Evolutionary conservation across 352 stramenopile species (phyloP).

Genomic region (Pythium grandisporangium): DNA sequence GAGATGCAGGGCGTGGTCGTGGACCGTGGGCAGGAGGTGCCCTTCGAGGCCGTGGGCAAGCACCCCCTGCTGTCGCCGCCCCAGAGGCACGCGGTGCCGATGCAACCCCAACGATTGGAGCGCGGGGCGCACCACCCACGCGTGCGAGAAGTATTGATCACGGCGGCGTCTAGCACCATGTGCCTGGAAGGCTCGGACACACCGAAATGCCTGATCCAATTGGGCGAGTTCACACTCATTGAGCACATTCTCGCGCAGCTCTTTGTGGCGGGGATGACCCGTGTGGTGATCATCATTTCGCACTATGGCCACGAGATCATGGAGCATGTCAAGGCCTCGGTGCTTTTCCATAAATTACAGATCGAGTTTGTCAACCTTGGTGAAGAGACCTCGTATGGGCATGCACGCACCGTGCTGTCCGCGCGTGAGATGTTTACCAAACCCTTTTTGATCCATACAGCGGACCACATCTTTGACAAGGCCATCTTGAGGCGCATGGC

Average conservation of each 20-base stretch:
- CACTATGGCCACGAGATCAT: constrained; percentile 77
- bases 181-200: constrained; percentile 70
- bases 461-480: constrained; percentile 81
- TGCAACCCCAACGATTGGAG: too few species aligned
- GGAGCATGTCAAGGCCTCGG: constrained; percentile 66
- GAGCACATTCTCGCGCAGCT: constrained; percentile 77
- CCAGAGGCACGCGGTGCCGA: background rate
- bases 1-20: constrained; percentile 81
- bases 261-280: constrained; percentile 72
- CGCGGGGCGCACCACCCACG: constrained; percentile 6
- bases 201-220: constrained; percentile 67
- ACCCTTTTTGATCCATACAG: constrained; percentile 82
- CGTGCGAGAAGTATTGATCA: constrained; percentile 74
- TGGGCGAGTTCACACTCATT: constrained; percentile 72
- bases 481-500: constrained; percentile 57
- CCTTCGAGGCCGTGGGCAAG: constrained; percentile 71
- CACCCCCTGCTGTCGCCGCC: constrained; percentile 12
- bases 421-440: constrained; percentile 69
- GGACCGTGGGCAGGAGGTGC: constrained; percentile 63
- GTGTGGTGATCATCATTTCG: constrained; percentile 80
- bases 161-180: constrained; percentile 69
- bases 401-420: constrained; percentile 65
- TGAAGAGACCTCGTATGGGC: constrained; percentile 61
- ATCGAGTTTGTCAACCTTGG: constrained; percentile 84
- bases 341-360: constrained; percentile 63